Evolutionary conservation across 2,329 filamentous ascomycete species (phyloP).

Genomic region (Venturia nashicola): DNA sequence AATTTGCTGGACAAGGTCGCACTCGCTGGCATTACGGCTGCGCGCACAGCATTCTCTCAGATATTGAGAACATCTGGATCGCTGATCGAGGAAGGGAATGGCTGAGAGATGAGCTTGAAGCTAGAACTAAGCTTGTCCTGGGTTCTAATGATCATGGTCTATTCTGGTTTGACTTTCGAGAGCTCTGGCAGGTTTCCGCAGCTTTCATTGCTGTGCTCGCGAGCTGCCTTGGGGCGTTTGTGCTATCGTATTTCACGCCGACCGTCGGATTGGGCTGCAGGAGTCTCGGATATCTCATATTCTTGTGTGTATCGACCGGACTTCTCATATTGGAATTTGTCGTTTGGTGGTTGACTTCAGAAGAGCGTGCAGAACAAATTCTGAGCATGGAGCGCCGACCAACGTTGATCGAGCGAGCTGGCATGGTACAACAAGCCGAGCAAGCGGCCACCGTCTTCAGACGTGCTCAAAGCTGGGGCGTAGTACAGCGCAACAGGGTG

Average conservation of each 20-base stretch:
- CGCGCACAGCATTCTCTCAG: conserved; percentile 10
- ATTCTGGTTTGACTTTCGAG: conserved; percentile 10
- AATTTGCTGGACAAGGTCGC: conserved; percentile 11
- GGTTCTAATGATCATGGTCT: conserved; percentile 7
- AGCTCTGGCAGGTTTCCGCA: conserved; percentile 10
- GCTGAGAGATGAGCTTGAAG: conserved; percentile 6
- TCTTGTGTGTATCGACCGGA: neutral
- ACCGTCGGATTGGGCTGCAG: conserved; percentile 10
- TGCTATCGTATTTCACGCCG: conserved; percentile 10
- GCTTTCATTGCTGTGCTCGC: conserved; percentile 7
- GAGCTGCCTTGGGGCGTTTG: conserved; percentile 7
- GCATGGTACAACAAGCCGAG: neutral
- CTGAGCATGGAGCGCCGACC: neutral
- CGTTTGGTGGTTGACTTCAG: conserved; percentile 7
- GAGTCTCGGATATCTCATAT: conserved; percentile 9
- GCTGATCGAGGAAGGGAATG: conserved; percentile 10
- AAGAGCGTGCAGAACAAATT: neutral
- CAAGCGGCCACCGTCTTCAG: neutral
- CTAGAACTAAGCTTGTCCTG: conserved; percentile 8
- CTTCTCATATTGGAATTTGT: conserved; percentile 9
- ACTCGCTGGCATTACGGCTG: conserved; percentile 10
- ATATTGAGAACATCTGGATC: conserved; percentile 11
- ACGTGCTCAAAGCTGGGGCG: conserved; percentile 1
- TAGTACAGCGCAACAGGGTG: neutral
- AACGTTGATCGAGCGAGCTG: neutral